Evolutionary conservation across 2,329 filamentous ascomycete genomes (phyloP).

Genomic region (Phyllachora maydis): DNA sequence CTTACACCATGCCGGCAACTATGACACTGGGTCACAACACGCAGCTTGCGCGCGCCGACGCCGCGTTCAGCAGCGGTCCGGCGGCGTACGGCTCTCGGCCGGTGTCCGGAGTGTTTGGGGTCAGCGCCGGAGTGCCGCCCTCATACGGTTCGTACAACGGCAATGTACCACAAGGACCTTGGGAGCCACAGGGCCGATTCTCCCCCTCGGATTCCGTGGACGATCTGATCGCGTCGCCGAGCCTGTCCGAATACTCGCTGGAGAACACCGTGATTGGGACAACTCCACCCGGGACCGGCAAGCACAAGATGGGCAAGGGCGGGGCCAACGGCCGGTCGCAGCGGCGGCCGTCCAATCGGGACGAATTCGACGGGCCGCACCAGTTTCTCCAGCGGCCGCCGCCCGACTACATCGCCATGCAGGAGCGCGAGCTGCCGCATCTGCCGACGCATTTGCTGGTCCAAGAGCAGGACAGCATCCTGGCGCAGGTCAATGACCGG

Average conservation of each 20-base stretch:
- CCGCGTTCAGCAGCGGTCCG: conserved; percentile 15
- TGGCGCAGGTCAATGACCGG: conserved; percentile 65
- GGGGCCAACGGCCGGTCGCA: too few species aligned
- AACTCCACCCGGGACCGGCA: conserved; percentile 20
- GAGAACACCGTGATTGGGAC: conserved; percentile 24
- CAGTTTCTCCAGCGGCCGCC: conserved; percentile 60
- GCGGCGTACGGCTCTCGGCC: conserved; percentile 20
- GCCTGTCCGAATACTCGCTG: conserved; percentile 36
- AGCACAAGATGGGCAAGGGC: conserved; percentile 23
- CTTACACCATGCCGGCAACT: conserved; percentile 13
- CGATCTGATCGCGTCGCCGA: conserved; percentile 35
- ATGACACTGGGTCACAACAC: conserved; percentile 13
- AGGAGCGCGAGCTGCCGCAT: conserved; percentile 63
- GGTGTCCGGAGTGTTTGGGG: conserved; percentile 13
- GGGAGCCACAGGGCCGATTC: conserved; percentile 27
- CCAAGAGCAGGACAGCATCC: conserved; percentile 67
- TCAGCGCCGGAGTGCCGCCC: conserved; percentile 2
- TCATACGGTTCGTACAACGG: conserved; percentile 7
- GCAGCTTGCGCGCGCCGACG: conserved; percentile 16
- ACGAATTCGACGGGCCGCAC: conserved; percentile 78
- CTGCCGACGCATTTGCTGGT: conserved; percentile 67
- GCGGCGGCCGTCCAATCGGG: conserved; percentile 56
- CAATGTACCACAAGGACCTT: conserved; percentile 15
- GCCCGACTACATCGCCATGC: conserved; percentile 49
- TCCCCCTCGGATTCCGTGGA: conserved; percentile 37